Percentiles rank a stretch among this genome's conserved stretches.
These are phyloP conservation scores for Domatiomyces globalis DNA, from an alignment of 2,329 filamentous ascomycete genomes.

Conservation along the genomic window DNA sequence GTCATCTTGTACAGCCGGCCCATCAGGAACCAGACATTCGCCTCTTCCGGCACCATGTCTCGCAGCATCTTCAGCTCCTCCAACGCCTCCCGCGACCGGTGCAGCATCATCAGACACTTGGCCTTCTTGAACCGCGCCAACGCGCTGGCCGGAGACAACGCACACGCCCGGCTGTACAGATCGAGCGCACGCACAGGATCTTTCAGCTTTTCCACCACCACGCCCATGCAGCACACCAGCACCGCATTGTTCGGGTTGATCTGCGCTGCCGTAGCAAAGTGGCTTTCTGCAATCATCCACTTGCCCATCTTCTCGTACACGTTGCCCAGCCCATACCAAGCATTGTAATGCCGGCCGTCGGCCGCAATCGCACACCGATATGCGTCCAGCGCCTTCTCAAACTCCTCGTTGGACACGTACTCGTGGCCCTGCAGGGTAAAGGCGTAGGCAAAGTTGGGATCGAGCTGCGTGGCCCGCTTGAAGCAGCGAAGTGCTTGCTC, in stretches of 20 bases:
- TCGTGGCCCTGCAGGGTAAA: constrained; percentile 95
- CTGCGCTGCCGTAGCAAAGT: constrained; percentile 72
- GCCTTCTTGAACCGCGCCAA: constrained; percentile 90
- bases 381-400: constrained; percentile 78
- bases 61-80: constrained; percentile 77
- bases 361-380: constrained; percentile 78
- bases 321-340: constrained; percentile 77
- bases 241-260: constrained; percentile 94
- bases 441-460: constrained; percentile 84
- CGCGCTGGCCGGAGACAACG: constrained; percentile 65
- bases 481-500: constrained; percentile 92
- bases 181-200: constrained; percentile 63
- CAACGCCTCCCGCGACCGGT: constrained; percentile 56
- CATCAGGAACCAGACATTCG: constrained; percentile 88
- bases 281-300: constrained; percentile 77
- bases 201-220: constrained; percentile 77
- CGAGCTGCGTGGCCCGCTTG: constrained; percentile 79
- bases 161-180: constrained; percentile 69
- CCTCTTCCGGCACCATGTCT: constrained; percentile 82
- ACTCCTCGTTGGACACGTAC: constrained; percentile 90
- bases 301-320: constrained; percentile 86
- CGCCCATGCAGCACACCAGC: constrained; percentile 80
- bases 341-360: constrained; percentile 86
- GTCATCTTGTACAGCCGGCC: constrained; percentile 51
- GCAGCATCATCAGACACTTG: constrained; percentile 63